Conservation (phyloP, 1,284 basidiomycete genomes). For the Vanrija humicola region DNA sequence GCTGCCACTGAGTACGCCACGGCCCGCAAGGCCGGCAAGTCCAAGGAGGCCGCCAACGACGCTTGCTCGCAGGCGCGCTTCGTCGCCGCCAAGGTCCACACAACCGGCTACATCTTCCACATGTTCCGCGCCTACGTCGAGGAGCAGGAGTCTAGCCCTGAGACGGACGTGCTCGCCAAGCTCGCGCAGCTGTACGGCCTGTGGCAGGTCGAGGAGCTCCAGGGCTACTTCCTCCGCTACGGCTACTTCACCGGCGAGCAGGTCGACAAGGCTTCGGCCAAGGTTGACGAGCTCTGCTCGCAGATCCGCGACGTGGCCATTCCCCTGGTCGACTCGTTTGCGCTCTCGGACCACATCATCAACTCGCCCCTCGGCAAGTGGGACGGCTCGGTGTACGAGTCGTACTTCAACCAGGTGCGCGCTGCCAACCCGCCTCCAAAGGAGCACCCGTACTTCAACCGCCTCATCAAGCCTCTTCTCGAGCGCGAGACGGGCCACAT, state of each 20-base stretch:
- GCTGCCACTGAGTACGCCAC: slow-evolving; percentile 52
- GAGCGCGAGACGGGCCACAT: slow-evolving; percentile 50
- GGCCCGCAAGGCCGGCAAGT: slow-evolving; percentile 50
- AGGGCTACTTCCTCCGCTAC: slow-evolving; percentile 55
- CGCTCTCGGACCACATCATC: slow-evolving; percentile 56
- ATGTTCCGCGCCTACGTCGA: slow-evolving; percentile 45
- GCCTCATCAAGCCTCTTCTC: slow-evolving; percentile 56
- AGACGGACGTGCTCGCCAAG: slow-evolving; percentile 44
- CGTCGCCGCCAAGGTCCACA: slow-evolving; percentile 55
- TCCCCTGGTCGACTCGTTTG: slow-evolving; percentile 55
- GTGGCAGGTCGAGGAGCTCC: slow-evolving; percentile 58
- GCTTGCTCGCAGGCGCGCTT: slow-evolving; percentile 55
- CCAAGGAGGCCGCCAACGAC: slow-evolving; percentile 56
- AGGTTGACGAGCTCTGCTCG: slow-evolving; percentile 53
- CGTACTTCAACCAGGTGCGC: slow-evolving; percentile 53
- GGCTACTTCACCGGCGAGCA: slow-evolving; percentile 51
- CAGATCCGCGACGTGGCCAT: slow-evolving; percentile 52
- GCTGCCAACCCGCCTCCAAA: slow-evolving; percentile 45
- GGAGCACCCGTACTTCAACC: slow-evolving; percentile 55
- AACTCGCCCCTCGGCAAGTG: slow-evolving; percentile 57
- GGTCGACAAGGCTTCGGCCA: slow-evolving; percentile 50
- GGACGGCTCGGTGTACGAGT: slow-evolving; percentile 52
- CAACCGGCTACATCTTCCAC: slow-evolving; percentile 42
- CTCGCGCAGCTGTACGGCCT: slow-evolving; percentile 52
- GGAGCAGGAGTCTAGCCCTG: slow-evolving; percentile 22